These are phyloP conservation scores for Moringa oleifera DNA, from an alignment of 345 rosid species.

Conservation along the genomic window DNA sequence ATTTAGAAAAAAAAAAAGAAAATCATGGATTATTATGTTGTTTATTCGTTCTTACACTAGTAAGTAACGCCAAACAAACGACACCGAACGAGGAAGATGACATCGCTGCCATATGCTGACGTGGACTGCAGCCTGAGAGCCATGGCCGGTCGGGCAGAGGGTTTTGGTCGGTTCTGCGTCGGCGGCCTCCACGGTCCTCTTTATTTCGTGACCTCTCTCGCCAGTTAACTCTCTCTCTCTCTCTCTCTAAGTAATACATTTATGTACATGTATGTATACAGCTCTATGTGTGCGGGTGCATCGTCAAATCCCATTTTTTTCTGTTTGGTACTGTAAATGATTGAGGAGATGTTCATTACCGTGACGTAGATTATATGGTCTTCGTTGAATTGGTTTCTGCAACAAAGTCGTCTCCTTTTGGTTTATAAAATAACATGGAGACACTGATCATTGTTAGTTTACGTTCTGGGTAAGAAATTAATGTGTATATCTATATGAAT, in stretches of 20 bases:
- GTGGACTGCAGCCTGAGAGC: constrained; percentile 49
- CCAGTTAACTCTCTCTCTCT: constrained; percentile 33
- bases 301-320: too few species aligned
- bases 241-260: not conserved
- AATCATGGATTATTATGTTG: too few species aligned
- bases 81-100: constrained; percentile 22
- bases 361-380: not conserved
- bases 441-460: not conserved
- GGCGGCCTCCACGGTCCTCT: constrained; percentile 75
- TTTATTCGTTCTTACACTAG: too few species aligned
- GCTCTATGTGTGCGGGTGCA: not conserved
- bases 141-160: constrained; percentile 70
- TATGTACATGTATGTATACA: not conserved
- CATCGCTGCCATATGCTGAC: constrained; percentile 53
- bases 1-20: too few species aligned
- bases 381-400: not conserved
- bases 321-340: not conserved
- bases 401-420: too few species aligned
- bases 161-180: constrained; percentile 58
- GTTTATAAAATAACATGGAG: not conserved
- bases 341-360: not conserved
- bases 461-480: not conserved
- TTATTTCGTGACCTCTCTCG: constrained; percentile 47
- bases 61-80: not conserved
- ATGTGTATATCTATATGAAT: too few species aligned